Evolutionary conservation across 2,329 filamentous ascomycete genomes (phyloP), one percentile per base, ranked within the genome.

Genomic region (Penicillium sp.): DNA sequence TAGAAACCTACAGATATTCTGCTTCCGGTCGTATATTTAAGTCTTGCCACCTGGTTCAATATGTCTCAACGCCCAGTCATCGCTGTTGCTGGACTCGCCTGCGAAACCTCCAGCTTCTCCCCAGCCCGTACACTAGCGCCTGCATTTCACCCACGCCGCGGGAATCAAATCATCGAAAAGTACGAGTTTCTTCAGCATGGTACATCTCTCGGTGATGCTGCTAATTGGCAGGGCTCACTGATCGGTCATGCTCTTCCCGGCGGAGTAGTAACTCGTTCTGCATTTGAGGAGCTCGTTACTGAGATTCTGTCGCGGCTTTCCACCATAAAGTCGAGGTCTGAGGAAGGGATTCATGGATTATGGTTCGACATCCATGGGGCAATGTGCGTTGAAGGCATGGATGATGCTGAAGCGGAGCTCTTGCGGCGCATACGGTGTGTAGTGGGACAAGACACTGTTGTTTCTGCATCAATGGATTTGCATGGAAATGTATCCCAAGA

Each of bases 361-460:
- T 83, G 79, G 79, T 79, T 80, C 49, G 80, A 82, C 53, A 82
- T 83, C 24, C 80, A 83, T 55, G 80, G 80, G 12, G 80, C 80
- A 3, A 82, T 83, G 79, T 78, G 75, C 37, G 80, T 82, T 1
- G 76, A 80, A 29, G 78, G 67, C 0, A 47, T 81, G 4, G 73
- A 78, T 30, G 80, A 83, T 56, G 66, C 64, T 1, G 80, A 83
- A 51, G 72, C 69, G 2, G 75, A 80, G 47, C 73, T 82, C 23
- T 66, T 82, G 17, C 62, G 64, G 10, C 75, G 78, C 0, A 72
- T 80, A 10, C 70, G 80, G 2, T 51, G 42, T 0, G 74, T 80
- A 3, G 71, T 81, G 17, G 80, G 80, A 0, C 63, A 72, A 0
- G 60, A 73, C 17, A 76, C 78, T 7, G 50, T 82, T 10, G 76